Percentiles rank a stretch among this genome's conserved stretches.
Evolutionary conservation across 2,329 filamentous ascomycete genomes (phyloP).

Genomic region (Albifimbria verrucaria): DNA sequence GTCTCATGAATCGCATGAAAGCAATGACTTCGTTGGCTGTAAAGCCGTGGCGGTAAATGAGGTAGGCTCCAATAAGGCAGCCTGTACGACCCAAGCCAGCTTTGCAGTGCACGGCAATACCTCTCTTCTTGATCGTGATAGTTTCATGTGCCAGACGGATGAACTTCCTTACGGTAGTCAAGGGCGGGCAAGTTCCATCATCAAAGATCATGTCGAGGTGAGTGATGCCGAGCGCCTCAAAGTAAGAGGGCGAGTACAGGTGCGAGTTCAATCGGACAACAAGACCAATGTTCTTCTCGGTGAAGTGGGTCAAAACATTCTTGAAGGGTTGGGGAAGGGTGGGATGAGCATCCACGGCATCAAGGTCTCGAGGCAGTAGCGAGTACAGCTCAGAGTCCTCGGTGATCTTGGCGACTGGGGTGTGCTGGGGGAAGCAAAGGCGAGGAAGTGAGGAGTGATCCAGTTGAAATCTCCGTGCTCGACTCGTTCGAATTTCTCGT

Average conservation of each 20-base stretch:
- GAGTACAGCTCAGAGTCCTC: conserved; percentile 71
- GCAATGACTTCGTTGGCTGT: conserved; percentile 96
- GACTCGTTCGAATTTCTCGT: conserved; percentile 91
- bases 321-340: conserved; percentile 85
- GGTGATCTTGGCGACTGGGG: conserved; percentile 69
- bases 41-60: conserved; percentile 96
- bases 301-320: conserved; percentile 90
- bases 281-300: conserved; percentile 81
- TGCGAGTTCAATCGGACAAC: conserved; percentile 95
- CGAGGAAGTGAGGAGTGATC: conserved; percentile 92
- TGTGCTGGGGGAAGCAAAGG: conserved; percentile 94
- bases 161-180: conserved; percentile 89
- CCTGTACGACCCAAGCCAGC: conserved; percentile 93
- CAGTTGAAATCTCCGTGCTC: conserved; percentile 99
- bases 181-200: conserved; percentile 89
- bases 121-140: conserved; percentile 86
- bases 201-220: conserved; percentile 99
- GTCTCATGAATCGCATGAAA: conserved; percentile 98
- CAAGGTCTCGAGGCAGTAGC: conserved; percentile 71
- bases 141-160: conserved; percentile 92
- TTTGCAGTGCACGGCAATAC: conserved; percentile 97
- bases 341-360: conserved; percentile 66
- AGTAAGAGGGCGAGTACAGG: conserved; percentile 95
- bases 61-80: conserved; percentile 93
- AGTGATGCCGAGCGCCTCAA: conserved; percentile 89